Evolutionary conservation across 208 protist genomes (phyloP).

Genomic region (Herpetomonas muscarum): DNA sequence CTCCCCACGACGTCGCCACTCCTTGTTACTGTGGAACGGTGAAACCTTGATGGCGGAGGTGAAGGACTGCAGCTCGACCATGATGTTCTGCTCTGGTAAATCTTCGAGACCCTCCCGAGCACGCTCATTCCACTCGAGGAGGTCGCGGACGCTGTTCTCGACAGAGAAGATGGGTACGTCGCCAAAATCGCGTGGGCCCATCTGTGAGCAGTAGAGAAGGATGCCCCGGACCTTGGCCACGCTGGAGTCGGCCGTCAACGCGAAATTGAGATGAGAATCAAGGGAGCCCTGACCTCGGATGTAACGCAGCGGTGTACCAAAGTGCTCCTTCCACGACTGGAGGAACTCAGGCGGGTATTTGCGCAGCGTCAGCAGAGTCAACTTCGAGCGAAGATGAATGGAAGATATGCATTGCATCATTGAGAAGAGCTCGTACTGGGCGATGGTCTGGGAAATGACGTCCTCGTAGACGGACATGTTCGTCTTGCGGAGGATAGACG

Average conservation of each 20-base stretch:
- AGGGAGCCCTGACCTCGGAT: slow-evolving; percentile 78
- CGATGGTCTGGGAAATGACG: slow-evolving; percentile 77
- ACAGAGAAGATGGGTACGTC: slow-evolving; percentile 85
- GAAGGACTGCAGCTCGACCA: slow-evolving; percentile 83
- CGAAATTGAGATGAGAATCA: slow-evolving; percentile 80
- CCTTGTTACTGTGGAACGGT: slow-evolving; percentile 70
- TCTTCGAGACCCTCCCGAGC: slow-evolving; percentile 17
- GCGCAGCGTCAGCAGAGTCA: slow-evolving; percentile 71
- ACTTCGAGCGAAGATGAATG: slow-evolving; percentile 55
- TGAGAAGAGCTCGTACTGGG: slow-evolving; percentile 67
- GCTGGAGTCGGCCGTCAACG: slow-evolving; percentile 41
- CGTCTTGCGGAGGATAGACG: slow-evolving; percentile 66
- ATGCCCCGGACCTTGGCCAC: slow-evolving; percentile 63
- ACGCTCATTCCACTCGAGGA: slow-evolving; percentile 55
- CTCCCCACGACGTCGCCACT: slow-evolving; percentile 73
- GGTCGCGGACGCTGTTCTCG: slow-evolving; percentile 64
- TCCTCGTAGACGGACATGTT: slow-evolving; percentile 73
- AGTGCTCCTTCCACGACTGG: slow-evolving; percentile 53
- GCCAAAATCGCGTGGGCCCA: slow-evolving; percentile 77
- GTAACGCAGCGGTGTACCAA: slow-evolving; percentile 61
- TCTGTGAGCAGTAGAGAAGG: slow-evolving; percentile 86
- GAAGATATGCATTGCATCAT: slow-evolving; percentile 86
- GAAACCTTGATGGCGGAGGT: slow-evolving; percentile 72
- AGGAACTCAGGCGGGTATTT: slow-evolving; percentile 56
- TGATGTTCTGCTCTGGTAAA: slow-evolving; percentile 67